These are phyloP conservation scores for Eucalyptus cladocalyx DNA, from an alignment of 345 rosid genomes.

Conservation along the genomic window DNA sequence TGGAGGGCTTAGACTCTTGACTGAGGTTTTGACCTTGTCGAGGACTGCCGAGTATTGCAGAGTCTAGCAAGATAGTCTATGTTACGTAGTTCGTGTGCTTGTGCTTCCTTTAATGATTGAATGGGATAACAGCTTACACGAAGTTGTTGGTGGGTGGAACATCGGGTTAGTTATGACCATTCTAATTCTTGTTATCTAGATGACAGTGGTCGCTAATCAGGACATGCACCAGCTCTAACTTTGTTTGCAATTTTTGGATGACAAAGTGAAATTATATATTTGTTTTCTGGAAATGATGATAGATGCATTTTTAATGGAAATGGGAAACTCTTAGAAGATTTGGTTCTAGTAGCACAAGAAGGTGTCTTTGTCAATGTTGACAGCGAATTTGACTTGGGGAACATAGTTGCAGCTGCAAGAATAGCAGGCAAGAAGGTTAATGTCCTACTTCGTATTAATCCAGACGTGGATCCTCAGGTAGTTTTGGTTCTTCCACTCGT, in stretches of 20 bases:
- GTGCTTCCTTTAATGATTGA: neutral
- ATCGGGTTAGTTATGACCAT: neutral
- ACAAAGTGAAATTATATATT: neutral
- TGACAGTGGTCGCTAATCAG: neutral
- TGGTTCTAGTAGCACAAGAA: conserved; percentile 84
- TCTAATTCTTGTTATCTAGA: neutral
- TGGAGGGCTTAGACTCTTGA: neutral
- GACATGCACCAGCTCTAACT: neutral
- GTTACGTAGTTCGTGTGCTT: neutral
- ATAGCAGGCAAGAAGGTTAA: conserved; percentile 82
- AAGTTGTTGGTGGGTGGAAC: neutral
- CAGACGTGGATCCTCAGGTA: conserved; percentile 99
- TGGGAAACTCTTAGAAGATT: conserved; percentile 86
- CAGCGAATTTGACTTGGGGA: conserved; percentile 90
- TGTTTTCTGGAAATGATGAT: neutral
- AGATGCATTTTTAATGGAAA: conserved; percentile 98
- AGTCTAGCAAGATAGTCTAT: neutral
- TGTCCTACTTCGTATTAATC: conserved; percentile 92
- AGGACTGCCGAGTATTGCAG: neutral
- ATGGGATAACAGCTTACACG: neutral
- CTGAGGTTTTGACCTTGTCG: neutral
- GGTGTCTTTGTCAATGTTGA: conserved; percentile 96
- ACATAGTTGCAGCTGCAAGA: conserved; percentile 77
- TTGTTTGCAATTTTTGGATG: neutral
- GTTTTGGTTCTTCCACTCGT: neutral